These are phyloP conservation scores for Lipomyces mesembrius DNA, from an alignment of 805 yeast species.

Conservation along the genomic window DNA sequence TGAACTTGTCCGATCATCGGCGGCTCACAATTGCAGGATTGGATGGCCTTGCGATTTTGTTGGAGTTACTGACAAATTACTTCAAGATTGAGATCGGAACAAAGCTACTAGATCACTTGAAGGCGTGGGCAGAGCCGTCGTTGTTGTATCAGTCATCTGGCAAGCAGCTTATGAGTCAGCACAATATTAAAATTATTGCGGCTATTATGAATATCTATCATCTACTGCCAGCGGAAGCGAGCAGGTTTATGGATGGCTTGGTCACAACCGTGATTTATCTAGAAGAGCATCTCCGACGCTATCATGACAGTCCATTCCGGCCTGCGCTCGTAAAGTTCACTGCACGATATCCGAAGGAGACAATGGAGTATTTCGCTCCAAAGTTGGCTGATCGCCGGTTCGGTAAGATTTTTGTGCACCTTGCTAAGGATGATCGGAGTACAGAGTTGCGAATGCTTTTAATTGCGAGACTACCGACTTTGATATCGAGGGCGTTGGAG, in stretches of 20 bases:
- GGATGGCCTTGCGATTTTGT: conserved; percentile 84
- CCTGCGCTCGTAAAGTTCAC: conserved; percentile 86
- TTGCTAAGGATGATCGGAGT: conserved; percentile 62
- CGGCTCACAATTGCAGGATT: conserved; percentile 85
- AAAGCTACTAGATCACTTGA: conserved; percentile 86
- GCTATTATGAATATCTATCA: conserved; percentile 92
- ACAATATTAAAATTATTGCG: conserved; percentile 81
- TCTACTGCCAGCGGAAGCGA: conserved; percentile 87
- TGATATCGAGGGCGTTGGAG: conserved; percentile 54
- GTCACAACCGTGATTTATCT: conserved; percentile 73
- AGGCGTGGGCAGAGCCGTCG: conserved; percentile 92
- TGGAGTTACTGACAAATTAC: conserved; percentile 86
- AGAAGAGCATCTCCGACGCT: conserved; percentile 83
- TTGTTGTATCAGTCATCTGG: conserved; percentile 75
- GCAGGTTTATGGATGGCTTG: conserved; percentile 86
- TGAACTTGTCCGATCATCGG: conserved; percentile 93
- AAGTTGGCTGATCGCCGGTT: conserved; percentile 67
- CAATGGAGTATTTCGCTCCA: conserved; percentile 69
- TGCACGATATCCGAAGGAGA: conserved; percentile 77
- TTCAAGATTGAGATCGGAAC: conserved; percentile 97
- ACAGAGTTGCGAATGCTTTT: conserved; percentile 61
- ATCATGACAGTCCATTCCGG: conserved; percentile 86
- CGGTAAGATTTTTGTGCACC: conserved; percentile 70
- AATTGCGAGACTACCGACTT: conserved; percentile 55
- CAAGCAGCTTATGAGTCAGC: conserved; percentile 78